Percentiles rank a stretch among this genome's conserved stretches.
Conservation (phyloP, 1,284 basidiomycete species). For the Sanghuangporus weigelae region DNA sequence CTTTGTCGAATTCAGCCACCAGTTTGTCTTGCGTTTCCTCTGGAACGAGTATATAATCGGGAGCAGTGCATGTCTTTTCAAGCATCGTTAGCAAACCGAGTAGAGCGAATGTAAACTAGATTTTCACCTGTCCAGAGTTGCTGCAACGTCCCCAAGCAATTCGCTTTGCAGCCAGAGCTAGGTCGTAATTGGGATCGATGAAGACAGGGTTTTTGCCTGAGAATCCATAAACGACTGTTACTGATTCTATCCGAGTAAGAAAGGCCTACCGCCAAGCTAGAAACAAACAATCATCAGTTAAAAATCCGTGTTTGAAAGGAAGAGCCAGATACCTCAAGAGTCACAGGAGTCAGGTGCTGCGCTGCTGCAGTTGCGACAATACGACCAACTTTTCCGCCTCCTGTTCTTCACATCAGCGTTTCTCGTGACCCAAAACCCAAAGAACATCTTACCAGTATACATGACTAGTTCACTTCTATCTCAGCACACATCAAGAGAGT, state of each 20-base stretch:
- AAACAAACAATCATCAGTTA: background rate
- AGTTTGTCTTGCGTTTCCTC: conserved; percentile 59
- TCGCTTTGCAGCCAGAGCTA: conserved; percentile 53
- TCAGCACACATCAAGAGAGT: conserved; percentile 2
- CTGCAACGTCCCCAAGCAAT: conserved; percentile 78
- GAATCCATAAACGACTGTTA: conserved; percentile 27
- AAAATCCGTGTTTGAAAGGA: conserved; percentile 33
- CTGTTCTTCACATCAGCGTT: conserved; percentile 29
- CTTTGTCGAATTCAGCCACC: conserved; percentile 54
- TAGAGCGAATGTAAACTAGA: background rate
- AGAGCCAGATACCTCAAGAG: conserved; percentile 58
- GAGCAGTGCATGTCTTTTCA: conserved; percentile 47
- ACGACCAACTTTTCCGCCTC: conserved; percentile 70
- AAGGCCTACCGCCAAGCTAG: conserved; percentile 29
- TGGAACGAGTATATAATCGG: conserved; percentile 79
- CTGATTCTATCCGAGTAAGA: background rate
- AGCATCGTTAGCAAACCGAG: background rate
- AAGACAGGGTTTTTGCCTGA: conserved; percentile 83
- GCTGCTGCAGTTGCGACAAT: conserved; percentile 83
- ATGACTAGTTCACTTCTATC: conserved; percentile 37
- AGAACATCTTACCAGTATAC: conserved; percentile 42
- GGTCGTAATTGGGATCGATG: conserved; percentile 63
- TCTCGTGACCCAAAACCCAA: background rate
- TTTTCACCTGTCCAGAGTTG: conserved; percentile 66
- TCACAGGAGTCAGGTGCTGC: conserved; percentile 79